phyloP scores from a whole-genome alignment of 176 grass and related monocot species.

The Echinochloa phyllopogon region DNA sequence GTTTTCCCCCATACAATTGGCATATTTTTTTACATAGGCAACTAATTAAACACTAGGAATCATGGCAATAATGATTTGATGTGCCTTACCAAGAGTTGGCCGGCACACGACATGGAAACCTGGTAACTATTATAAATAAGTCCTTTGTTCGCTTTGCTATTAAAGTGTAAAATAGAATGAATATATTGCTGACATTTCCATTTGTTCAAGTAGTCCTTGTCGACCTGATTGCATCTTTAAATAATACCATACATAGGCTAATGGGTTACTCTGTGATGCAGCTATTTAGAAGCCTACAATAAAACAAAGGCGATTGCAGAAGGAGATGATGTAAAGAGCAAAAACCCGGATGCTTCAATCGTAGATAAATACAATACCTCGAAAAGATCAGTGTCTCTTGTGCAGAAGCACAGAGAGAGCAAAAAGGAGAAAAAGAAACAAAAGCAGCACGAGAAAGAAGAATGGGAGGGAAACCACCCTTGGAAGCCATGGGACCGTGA shows the following conservation, averaged over 20 bases:
- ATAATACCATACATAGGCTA: constrained; percentile 7
- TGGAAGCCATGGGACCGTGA: constrained; percentile 99
- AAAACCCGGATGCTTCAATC: constrained; percentile 58
- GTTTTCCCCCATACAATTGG: no score
- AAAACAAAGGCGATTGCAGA: constrained; percentile 84
- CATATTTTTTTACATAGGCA: not conserved
- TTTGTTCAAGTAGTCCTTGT: not conserved
- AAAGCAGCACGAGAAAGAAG: constrained; percentile 64
- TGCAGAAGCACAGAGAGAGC: constrained; percentile 77
- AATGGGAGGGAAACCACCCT: constrained; percentile 87
- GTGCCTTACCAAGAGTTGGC: not conserved
- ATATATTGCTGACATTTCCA: not conserved
- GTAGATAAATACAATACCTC: constrained; percentile 86
- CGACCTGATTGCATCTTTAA: not conserved
- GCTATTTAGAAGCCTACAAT: constrained; percentile 95
- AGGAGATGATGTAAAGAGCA: constrained; percentile 55
- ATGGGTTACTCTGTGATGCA: constrained; percentile 41
- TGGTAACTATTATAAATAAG: not conserved
- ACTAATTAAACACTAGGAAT: not conserved
- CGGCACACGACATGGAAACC: not conserved
- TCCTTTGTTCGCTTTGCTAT: not conserved
- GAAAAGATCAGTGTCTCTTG: constrained; percentile 70
- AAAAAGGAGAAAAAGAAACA: constrained; percentile 78
- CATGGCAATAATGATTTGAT: not conserved
- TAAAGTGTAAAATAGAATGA: not conserved